Percentiles rank a stretch among this genome's conserved stretches.
phyloP scores from a whole-genome alignment of 2,329 filamentous ascomycete species.

The Pleurostoma richardsiae region DNA sequence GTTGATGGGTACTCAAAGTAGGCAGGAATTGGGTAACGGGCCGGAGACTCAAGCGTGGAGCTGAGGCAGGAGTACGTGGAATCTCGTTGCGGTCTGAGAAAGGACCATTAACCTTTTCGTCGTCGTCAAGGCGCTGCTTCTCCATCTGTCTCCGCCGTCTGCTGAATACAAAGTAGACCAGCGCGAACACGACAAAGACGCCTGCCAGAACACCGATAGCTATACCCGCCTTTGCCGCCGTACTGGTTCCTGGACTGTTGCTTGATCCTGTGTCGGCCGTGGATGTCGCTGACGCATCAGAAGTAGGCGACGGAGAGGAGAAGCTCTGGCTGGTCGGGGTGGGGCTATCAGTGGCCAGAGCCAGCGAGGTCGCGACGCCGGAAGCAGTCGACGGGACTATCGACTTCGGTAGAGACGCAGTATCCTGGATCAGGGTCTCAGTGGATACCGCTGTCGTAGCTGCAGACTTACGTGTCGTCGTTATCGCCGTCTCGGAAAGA shows the following conservation, averaged over 20 bases:
- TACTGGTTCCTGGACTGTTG: slow-evolving; percentile 18
- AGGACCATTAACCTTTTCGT: slow-evolving; percentile 57
- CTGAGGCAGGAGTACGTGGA: slow-evolving; percentile 41
- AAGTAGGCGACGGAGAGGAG: neutral
- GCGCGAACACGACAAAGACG: slow-evolving; percentile 59
- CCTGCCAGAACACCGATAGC: slow-evolving; percentile 74
- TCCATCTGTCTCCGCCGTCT: slow-evolving; percentile 64
- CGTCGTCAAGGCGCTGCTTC: slow-evolving; percentile 41
- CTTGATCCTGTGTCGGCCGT: slow-evolving; percentile 4
- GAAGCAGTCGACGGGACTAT: slow-evolving; percentile 1
- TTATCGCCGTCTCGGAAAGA: slow-evolving; percentile 7
- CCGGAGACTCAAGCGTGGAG: slow-evolving; percentile 79
- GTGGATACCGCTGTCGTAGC: neutral
- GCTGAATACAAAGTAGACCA: slow-evolving; percentile 68
- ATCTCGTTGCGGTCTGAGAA: slow-evolving; percentile 28
- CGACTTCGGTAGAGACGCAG: neutral
- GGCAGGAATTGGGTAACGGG: slow-evolving; percentile 82
- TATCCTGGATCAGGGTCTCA: neutral
- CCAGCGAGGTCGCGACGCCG: neutral
- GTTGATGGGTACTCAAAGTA: slow-evolving; percentile 37
- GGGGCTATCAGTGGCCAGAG: neutral
- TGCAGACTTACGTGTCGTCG: slow-evolving; percentile 2
- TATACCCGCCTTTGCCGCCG: slow-evolving; percentile 68
- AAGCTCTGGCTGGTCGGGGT: neutral
- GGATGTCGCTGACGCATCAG: neutral